Conservation (phyloP, 768 basidiomycete genomes). For the Ephemerocybe angulata region DNA sequence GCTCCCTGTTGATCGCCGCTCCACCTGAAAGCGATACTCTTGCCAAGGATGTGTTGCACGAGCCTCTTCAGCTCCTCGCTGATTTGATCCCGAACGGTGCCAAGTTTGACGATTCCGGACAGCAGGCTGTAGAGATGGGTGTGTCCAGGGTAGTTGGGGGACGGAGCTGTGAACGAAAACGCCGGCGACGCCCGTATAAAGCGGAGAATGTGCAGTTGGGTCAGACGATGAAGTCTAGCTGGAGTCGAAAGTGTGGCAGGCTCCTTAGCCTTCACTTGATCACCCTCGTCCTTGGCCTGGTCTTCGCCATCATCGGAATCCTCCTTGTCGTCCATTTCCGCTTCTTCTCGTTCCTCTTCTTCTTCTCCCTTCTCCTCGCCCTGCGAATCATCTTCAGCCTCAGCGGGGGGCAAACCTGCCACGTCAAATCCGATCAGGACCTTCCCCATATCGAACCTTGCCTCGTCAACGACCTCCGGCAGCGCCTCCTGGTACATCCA, state of each 20-base stretch:
- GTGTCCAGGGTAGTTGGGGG: background rate
- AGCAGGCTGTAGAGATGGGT: slow-evolving; percentile 71
- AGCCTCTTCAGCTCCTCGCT: slow-evolving; percentile 39
- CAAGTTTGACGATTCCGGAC: background rate
- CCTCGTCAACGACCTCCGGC: slow-evolving; percentile 71
- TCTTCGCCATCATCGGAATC: background rate
- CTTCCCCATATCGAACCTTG: slow-evolving; percentile 84
- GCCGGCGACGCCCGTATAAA: slow-evolving; percentile 74
- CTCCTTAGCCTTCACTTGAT: slow-evolving; percentile 3
- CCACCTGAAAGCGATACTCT: slow-evolving; percentile 71
- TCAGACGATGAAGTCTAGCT: slow-evolving; percentile 38
- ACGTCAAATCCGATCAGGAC: slow-evolving; percentile 48
- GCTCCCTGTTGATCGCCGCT: background rate
- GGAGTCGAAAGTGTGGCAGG: slow-evolving; percentile 13
- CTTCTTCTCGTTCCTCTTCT: slow-evolving; percentile 10
- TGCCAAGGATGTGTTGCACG: slow-evolving; percentile 59
- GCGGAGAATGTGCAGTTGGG: slow-evolving; percentile 75
- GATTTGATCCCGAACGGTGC: slow-evolving; percentile 27
- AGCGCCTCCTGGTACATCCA: slow-evolving; percentile 82
- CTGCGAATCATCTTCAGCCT: background rate
- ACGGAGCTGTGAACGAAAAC: slow-evolving; percentile 56
- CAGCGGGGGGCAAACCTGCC: slow-evolving; percentile 2
- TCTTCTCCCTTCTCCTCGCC: slow-evolving; percentile 22
- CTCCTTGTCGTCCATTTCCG: background rate
- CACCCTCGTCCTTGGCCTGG: background rate